Conservation (phyloP, 257 asterid species). For the Rehmannia glutinosa region DNA sequence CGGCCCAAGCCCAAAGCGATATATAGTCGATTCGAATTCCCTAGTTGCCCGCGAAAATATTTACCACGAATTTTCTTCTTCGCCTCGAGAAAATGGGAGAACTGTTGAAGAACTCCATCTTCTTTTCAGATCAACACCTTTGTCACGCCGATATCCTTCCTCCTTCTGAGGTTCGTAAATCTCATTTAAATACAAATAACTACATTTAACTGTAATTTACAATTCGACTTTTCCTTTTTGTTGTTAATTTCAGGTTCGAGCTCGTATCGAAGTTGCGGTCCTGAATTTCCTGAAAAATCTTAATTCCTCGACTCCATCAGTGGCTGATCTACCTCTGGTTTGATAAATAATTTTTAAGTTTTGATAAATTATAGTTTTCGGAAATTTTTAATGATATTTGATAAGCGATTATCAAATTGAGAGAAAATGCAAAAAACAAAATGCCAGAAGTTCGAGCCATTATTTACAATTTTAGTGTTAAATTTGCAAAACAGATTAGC, state of each 20-base stretch:
- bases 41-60: not conserved
- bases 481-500: constrained; percentile 44
- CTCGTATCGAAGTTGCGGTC: constrained; percentile 84
- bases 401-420: not conserved
- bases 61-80: not conserved
- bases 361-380: not conserved
- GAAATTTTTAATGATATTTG: not conserved
- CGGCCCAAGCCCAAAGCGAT: constrained; percentile 3
- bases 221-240: not conserved
- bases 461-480: not conserved
- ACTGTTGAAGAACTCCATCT: constrained; percentile 57
- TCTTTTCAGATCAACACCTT: constrained; percentile 78
- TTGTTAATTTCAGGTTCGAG: constrained; percentile 58
- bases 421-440: not conserved
- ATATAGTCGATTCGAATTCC: not conserved
- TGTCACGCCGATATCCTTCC: constrained; percentile 77
- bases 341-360: not conserved
- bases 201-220: not conserved
- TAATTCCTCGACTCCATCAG: constrained; percentile 51
- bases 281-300: constrained; percentile 70
- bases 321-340: constrained; percentile 81
- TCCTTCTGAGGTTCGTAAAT: constrained; percentile 46
- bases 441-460: not conserved
- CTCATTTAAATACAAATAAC: not conserved
- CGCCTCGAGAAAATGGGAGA: constrained; percentile 48